A percentile compares a stretch with the other conserved stretches of the same genome.
Evolutionary conservation across 2,329 filamentous ascomycete species (phyloP).

Genomic region (Hypocrella siamensis): DNA sequence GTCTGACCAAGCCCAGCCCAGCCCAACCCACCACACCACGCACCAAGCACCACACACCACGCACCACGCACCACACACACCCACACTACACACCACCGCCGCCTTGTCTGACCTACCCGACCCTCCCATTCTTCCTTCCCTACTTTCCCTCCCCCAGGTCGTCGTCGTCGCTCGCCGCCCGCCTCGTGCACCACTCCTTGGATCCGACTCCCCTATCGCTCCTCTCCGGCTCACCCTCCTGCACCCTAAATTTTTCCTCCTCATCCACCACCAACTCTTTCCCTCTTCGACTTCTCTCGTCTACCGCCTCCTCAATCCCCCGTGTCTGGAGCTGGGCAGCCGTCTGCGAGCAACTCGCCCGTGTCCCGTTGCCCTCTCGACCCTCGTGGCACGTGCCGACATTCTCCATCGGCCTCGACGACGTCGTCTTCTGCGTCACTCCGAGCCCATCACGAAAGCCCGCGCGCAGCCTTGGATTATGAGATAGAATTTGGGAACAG

Average conservation of each 20-base stretch:
- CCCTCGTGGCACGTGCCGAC: conserved; percentile 4
- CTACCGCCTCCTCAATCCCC: conserved; percentile 2
- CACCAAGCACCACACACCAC: too few relatives aligned
- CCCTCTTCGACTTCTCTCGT: conserved; percentile 1
- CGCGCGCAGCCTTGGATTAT: conserved; percentile 14
- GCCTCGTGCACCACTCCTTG: not conserved
- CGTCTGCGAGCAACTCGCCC: too few relatives aligned
- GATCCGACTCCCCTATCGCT: not conserved
- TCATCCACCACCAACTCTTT: conserved; percentile 2
- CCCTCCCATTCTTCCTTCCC: conserved; percentile 5
- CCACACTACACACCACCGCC: too few relatives aligned
- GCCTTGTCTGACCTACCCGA: too few relatives aligned
- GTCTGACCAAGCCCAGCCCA: too few relatives aligned
- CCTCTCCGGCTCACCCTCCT: too few relatives aligned
- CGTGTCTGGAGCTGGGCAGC: conserved; percentile 4
- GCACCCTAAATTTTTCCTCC: too few relatives aligned
- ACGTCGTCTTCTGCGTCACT: not conserved
- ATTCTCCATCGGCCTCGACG: conserved; percentile 3
- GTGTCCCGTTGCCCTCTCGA: not conserved
- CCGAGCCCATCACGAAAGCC: conserved; percentile 2
- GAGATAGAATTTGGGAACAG: conserved; percentile 21
- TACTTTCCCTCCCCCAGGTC: conserved; percentile 1
- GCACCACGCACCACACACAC: too few relatives aligned
- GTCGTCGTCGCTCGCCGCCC: too few relatives aligned
- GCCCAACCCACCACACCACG: too few relatives aligned